Evolutionary conservation across 768 basidiomycete species (phyloP).

Genomic region (Lepiota brunneoincarnata): DNA sequence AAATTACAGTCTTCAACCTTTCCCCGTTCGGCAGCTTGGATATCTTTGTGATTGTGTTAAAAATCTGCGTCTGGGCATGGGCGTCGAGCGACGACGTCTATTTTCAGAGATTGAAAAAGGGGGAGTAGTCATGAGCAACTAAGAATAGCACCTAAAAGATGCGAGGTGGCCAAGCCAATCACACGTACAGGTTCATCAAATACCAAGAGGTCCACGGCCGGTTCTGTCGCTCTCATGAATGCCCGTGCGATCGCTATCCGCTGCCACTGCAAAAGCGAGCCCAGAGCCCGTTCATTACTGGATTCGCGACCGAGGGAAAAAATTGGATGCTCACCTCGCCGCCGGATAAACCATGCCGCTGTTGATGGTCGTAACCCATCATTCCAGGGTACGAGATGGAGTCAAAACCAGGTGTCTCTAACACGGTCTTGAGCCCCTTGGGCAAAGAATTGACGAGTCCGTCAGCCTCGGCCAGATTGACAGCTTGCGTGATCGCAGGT

Average conservation of each 20-base stretch:
- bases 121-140: neutral
- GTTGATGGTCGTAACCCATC: conserved; percentile 23
- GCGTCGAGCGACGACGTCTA: conserved; percentile 82
- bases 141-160: conserved; percentile 4
- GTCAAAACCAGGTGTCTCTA: conserved; percentile 65
- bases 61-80: conserved; percentile 76
- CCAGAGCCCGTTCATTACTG: conserved; percentile 2
- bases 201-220: conserved; percentile 72
- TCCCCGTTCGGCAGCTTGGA: conserved; percentile 57
- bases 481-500: conserved; percentile 58
- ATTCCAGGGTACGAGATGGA: conserved; percentile 44
- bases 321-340: conserved; percentile 61
- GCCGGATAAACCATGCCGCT: conserved; percentile 72
- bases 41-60: conserved; percentile 69
- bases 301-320: conserved; percentile 5
- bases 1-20: conserved; percentile 70
- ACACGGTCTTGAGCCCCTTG: conserved; percentile 67
- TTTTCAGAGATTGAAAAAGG: conserved; percentile 8
- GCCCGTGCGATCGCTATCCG: conserved; percentile 82
- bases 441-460: conserved; percentile 64
- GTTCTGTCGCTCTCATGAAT: conserved; percentile 79
- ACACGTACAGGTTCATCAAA: conserved; percentile 79
- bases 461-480: conserved; percentile 70
- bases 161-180: neutral
- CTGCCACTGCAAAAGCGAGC: conserved; percentile 62